Percentiles rank a stretch among this genome's conserved stretches.
Conservation (phyloP, 2,329 filamentous ascomycete species). For the Fusarium verticillioides region DNA sequence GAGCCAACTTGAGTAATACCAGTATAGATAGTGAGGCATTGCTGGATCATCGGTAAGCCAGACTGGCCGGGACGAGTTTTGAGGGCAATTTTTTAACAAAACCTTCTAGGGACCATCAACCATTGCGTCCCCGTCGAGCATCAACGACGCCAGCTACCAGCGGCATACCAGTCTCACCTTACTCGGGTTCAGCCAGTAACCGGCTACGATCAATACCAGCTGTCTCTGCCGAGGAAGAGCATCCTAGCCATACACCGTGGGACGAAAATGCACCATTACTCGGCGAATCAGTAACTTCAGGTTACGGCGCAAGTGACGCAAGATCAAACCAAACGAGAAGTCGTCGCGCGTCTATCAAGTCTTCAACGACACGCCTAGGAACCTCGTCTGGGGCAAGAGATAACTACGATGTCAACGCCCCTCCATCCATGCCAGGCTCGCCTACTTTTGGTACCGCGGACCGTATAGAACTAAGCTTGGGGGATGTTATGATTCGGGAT, state of each 20-base stretch:
- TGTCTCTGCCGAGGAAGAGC: conserved; percentile 59
- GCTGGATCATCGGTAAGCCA: conserved; percentile 80
- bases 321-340: conserved; percentile 51
- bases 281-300: conserved; percentile 50
- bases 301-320: conserved; percentile 58
- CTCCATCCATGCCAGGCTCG: conserved; percentile 73
- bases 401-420: conserved; percentile 73
- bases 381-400: conserved; percentile 53
- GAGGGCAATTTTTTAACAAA: background rate
- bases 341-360: conserved; percentile 62
- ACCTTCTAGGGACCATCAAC: conserved; percentile 63
- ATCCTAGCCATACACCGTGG: conserved; percentile 55
- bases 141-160: conserved; percentile 57
- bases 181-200: conserved; percentile 45
- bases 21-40: conserved; percentile 91
- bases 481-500: conserved; percentile 77
- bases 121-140: conserved; percentile 72
- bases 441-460: conserved; percentile 63
- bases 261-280: conserved; percentile 68
- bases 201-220: conserved; percentile 52
- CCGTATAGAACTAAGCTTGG: conserved; percentile 67
- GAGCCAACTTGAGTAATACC: conserved; percentile 77
- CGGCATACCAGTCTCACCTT: conserved; percentile 48
- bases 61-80: background rate
- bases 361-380: conserved; percentile 59